Evolutionary conservation across 2,329 filamentous ascomycete species (phyloP).

Genomic region (Apiospora phragmitis): DNA sequence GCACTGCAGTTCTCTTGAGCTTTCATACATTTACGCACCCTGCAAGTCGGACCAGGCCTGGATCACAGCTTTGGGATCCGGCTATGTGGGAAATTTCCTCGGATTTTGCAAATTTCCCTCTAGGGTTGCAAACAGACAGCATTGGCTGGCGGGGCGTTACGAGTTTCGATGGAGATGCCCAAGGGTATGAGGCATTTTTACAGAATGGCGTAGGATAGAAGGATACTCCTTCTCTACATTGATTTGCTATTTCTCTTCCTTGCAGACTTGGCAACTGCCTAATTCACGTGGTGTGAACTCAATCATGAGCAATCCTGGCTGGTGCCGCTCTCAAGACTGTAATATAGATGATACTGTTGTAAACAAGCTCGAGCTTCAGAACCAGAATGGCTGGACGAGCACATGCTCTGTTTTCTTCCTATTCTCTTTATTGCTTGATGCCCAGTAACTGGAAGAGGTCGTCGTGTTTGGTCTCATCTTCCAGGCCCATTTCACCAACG

Average conservation of each 20-base stretch:
- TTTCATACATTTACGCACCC: not conserved
- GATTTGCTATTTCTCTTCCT: not conserved
- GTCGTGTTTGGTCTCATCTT: slow-evolving; percentile 50
- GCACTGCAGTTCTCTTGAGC: slow-evolving; percentile 29
- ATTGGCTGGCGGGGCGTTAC: slow-evolving; percentile 6
- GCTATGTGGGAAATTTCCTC: not conserved
- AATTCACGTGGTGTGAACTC: not conserved
- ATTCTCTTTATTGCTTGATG: slow-evolving; percentile 31
- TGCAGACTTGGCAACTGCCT: not conserved
- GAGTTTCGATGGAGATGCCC: not conserved
- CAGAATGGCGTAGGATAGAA: not conserved
- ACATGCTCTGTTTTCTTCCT: not conserved
- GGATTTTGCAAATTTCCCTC: not conserved
- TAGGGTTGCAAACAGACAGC: not conserved
- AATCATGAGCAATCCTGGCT: not conserved
- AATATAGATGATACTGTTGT: not conserved
- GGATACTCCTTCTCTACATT: not conserved
- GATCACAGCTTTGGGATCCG: not conserved
- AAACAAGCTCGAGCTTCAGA: not conserved
- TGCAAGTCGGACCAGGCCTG: not conserved
- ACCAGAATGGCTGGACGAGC: not conserved
- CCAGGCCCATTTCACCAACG: slow-evolving; percentile 67
- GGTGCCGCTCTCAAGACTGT: not conserved
- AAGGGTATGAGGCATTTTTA: not conserved
- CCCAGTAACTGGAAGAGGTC: slow-evolving; percentile 54